phyloP scores from a whole-genome alignment of 1,139 yeast genomes.

The Nakaseomyces kungkrabaensis region DNA sequence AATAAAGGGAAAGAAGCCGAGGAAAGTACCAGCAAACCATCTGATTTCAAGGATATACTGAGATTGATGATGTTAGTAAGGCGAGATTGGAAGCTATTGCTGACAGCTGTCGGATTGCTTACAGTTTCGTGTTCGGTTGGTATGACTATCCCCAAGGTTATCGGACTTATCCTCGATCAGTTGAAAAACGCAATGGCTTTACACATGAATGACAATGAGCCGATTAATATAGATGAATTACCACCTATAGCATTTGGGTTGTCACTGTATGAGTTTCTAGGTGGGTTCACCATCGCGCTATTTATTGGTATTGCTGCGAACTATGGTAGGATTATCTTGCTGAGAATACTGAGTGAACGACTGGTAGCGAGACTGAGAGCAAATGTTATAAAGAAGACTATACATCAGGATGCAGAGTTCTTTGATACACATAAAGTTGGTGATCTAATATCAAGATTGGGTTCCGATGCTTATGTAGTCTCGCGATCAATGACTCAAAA shows the following conservation, averaged over 20 bases:
- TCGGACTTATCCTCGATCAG: slow-evolving; percentile 68
- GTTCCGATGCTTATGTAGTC: slow-evolving; percentile 85
- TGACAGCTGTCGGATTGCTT: slow-evolving; percentile 52
- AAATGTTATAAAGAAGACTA: slow-evolving; percentile 60
- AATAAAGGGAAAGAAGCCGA: slow-evolving; percentile 19
- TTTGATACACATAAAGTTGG: slow-evolving; percentile 91
- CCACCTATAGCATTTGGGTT: slow-evolving; percentile 36
- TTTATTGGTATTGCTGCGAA: slow-evolving; percentile 66
- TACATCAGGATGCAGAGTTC: slow-evolving; percentile 84
- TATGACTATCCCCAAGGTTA: slow-evolving; percentile 70
- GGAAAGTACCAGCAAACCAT: slow-evolving; percentile 4
- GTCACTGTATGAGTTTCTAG: slow-evolving; percentile 39
- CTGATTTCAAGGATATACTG: slow-evolving; percentile 39
- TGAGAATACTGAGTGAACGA: slow-evolving; percentile 75
- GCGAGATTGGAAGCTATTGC: slow-evolving; percentile 42
- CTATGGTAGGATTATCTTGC: slow-evolving; percentile 64
- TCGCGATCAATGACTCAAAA: slow-evolving; percentile 81
- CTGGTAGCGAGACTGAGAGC: slow-evolving; percentile 77
- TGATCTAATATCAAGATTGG: slow-evolving; percentile 77
- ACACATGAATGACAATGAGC: slow-evolving; percentile 10
- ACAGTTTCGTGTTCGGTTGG: slow-evolving; percentile 50
- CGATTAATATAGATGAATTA: slow-evolving; percentile 28
- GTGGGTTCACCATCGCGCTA: slow-evolving; percentile 45
- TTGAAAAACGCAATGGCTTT: slow-evolving; percentile 35
- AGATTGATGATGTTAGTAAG: slow-evolving; percentile 42